These are phyloP conservation scores for Leccinum fibrillosum DNA, from an alignment of 768 basidiomycete species.

Conservation along the genomic window DNA sequence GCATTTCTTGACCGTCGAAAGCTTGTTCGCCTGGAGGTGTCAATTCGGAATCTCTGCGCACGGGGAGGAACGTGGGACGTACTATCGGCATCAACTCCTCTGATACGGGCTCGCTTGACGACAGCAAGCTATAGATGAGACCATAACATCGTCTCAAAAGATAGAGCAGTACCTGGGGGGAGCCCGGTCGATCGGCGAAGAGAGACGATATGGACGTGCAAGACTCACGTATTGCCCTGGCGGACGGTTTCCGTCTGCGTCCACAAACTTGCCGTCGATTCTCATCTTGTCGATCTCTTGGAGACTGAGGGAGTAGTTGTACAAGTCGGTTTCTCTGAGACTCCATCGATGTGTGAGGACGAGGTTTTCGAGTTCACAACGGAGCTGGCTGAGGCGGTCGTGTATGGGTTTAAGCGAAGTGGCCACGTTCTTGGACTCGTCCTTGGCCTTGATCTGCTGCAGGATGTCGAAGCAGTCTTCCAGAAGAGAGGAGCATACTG, in stretches of 20 bases:
- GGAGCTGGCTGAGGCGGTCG: conserved; percentile 83
- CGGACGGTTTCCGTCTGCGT: conserved; percentile 87
- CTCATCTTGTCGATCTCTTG: conserved; percentile 98
- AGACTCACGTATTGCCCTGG: conserved; percentile 87
- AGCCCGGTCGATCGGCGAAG: background rate
- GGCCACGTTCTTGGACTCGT: conserved; percentile 85
- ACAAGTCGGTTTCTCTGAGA: conserved; percentile 88
- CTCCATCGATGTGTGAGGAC: conserved; percentile 97
- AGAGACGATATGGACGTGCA: background rate
- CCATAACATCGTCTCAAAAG: conserved; percentile 94
- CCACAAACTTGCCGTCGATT: conserved; percentile 95
- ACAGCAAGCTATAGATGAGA: conserved; percentile 88
- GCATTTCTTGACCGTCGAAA: conserved; percentile 96
- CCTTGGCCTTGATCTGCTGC: conserved; percentile 92
- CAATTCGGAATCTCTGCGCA: background rate
- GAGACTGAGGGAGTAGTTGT: conserved; percentile 89
- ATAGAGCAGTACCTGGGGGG: conserved; percentile 79
- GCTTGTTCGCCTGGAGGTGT: conserved; percentile 77
- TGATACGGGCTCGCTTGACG: conserved; percentile 94
- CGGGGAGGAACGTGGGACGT: conserved; percentile 20
- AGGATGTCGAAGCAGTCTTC: conserved; percentile 96
- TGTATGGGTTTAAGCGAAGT: conserved; percentile 88
- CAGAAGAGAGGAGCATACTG: conserved; percentile 84
- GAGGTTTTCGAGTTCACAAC: conserved; percentile 85
- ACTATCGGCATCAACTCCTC: conserved; percentile 98